Base-by-base conservation (phyloP, 2,329 filamentous ascomycete species). In the Fusarium multiceps region DNA sequence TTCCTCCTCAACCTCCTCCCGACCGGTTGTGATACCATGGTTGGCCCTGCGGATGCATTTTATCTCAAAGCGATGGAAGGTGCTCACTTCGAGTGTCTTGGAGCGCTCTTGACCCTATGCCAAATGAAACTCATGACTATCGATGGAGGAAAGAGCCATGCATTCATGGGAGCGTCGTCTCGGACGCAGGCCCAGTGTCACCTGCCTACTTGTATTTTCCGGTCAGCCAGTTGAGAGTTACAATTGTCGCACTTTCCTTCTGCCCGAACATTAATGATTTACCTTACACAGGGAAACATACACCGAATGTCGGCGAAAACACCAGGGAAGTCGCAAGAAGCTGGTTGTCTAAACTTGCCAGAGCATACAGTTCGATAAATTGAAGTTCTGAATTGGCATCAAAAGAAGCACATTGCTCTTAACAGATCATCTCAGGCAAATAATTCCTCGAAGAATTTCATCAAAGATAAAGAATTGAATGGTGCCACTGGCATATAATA, bases 381-480 rank as follows among this genome's bases (percentile, higher is more conserved):
- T 18, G 32, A 34, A 9, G 9, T 6, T 34, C 16, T 10, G 32
- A 34, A 34, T 9, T 34, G 6, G 16, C 32, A 34, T 34, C 8
- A 7, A 18, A 34, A 34, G 28, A 34, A 34, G 9, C 16, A 34
- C 16, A 18, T n/a, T 12, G 10, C 3, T n/a, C 16, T 7, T 3
- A n/a, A 11, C 18, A n/a, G 18, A 12, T 37, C 9, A 37, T 37
- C 9, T 18, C 4, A n/a, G 34, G 34, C 27, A 28, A 28, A 12
- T 4, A 37, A 11, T 18, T 37, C 5, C 34, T 11, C 18, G 6
- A 18, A 37, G 6, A 3, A n/a, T 37, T 6, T 7, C 14, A 32
- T 12, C 12, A 45, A 27, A 7, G 25, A 53, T 54, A 20, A 40
- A 34, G 18, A 55, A 66, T 66, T 66, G 61, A 43, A 61, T 50